phyloP scores from a whole-genome alignment of 2,329 filamentous ascomycete genomes.

The Catunica adiposa region DNA sequence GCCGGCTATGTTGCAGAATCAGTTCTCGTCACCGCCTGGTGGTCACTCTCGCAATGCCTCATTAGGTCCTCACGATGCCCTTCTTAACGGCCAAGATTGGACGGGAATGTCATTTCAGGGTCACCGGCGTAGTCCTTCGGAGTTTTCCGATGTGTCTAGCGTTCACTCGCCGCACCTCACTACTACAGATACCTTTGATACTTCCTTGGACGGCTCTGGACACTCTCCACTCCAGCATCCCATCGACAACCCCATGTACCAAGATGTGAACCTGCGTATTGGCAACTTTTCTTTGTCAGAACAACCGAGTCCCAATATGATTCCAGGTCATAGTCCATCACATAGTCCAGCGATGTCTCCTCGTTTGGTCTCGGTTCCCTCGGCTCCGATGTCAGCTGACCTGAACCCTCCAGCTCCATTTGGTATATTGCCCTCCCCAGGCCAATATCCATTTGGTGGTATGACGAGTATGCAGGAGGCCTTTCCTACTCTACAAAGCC shows the following conservation, averaged over 20 bases:
- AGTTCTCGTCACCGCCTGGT: constrained; percentile 34
- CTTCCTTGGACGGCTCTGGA: constrained; percentile 35
- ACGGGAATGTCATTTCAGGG: constrained; percentile 49
- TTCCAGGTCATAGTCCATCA: constrained; percentile 63
- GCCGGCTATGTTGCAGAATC: constrained; percentile 40
- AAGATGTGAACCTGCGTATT: constrained; percentile 32
- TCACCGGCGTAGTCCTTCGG: constrained; percentile 77
- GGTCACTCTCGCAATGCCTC: constrained; percentile 40
- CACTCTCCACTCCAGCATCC: constrained; percentile 69
- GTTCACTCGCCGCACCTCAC: constrained; percentile 69
- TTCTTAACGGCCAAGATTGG: constrained; percentile 42
- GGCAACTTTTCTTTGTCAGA: constrained; percentile 69
- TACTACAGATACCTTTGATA: constrained; percentile 63
- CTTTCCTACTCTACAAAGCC: constrained; percentile 32
- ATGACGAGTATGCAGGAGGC: constrained; percentile 25
- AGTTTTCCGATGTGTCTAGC: constrained; percentile 81
- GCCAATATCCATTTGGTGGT: constrained; percentile 3
- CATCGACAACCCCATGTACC: constrained; percentile 45
- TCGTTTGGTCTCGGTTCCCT: constrained; percentile 31
- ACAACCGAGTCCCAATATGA: constrained; percentile 40
- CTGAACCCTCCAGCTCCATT: constrained; percentile 6
- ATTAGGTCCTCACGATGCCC: constrained; percentile 39
- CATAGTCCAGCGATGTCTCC: constrained; percentile 54
- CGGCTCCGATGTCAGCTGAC: constrained; percentile 22
- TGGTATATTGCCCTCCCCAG: constrained; percentile 5